Conservation (phyloP, 2,329 filamentous ascomycete genomes). For the Beauveria sp. region DNA sequence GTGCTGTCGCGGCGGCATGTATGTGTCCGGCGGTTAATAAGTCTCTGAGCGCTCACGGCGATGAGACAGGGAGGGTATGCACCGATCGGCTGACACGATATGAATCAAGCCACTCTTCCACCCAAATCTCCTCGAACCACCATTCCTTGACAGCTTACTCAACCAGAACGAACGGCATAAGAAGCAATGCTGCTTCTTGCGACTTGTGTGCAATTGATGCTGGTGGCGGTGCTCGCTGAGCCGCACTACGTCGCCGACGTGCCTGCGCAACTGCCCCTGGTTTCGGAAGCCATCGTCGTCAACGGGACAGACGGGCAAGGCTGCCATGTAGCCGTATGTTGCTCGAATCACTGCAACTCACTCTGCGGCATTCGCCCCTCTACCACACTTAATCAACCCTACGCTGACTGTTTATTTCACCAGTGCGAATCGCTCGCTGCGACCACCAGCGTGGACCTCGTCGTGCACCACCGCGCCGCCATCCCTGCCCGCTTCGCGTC, state of each 20-base stretch:
- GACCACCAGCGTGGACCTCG: neutral
- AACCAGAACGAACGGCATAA: too few relatives aligned
- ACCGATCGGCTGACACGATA: too few relatives aligned
- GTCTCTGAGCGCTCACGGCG: too few relatives aligned
- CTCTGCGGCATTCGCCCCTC: too few relatives aligned
- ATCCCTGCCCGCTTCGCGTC: neutral
- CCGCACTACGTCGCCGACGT: neutral
- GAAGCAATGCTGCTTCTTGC: neutral
- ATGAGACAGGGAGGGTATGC: too few relatives aligned
- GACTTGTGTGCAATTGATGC: neutral
- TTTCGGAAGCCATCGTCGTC: neutral
- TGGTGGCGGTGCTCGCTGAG: neutral
- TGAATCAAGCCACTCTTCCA: too few relatives aligned
- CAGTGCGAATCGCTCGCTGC: neutral
- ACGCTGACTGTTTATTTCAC: too few relatives aligned
- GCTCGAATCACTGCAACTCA: neutral
- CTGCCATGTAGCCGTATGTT: neutral
- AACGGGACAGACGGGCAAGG: neutral
- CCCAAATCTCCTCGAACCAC: too few relatives aligned
- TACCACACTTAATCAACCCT: too few relatives aligned
- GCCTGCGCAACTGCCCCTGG: neutral
- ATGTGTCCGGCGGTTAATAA: too few relatives aligned
- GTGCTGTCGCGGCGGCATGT: too few relatives aligned
- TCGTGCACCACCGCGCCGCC: neutral
- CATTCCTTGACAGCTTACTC: too few relatives aligned